Conservation (phyloP, 345 rosid species). For the Aegle marmelos region DNA sequence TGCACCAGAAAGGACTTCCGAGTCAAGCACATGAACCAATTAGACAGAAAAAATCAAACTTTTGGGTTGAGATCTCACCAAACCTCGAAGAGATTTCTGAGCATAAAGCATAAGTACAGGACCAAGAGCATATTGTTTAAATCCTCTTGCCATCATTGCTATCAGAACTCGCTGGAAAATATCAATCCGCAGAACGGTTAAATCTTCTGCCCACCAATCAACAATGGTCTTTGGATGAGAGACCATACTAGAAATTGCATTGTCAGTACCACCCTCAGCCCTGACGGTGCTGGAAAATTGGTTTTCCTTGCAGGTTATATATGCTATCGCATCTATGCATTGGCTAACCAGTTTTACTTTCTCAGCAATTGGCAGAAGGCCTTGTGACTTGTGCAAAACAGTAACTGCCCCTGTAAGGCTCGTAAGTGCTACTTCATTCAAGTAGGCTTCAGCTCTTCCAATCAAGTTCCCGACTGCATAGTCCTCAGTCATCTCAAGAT, state of each 20-base stretch:
- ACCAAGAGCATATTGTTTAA: slow-evolving; percentile 79
- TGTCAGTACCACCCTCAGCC: slow-evolving; percentile 38
- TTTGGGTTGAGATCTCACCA: slow-evolving; percentile 62
- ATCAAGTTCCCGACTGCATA: slow-evolving; percentile 67
- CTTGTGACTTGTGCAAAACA: slow-evolving; percentile 57
- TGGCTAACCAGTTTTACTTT: slow-evolving; percentile 70
- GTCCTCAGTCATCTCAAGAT: slow-evolving; percentile 88
- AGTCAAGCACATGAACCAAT: slow-evolving; percentile 6
- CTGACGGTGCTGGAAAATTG: slow-evolving; percentile 45
- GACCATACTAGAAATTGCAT: slow-evolving; percentile 22
- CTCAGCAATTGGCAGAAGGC: slow-evolving; percentile 60
- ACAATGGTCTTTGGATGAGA: slow-evolving; percentile 48
- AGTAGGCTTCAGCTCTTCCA: slow-evolving; percentile 68
- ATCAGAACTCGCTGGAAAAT: slow-evolving; percentile 70
- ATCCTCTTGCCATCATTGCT: slow-evolving; percentile 89
- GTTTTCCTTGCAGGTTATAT: slow-evolving; percentile 69
- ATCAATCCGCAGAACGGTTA: slow-evolving; percentile 72
- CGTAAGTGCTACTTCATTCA: slow-evolving; percentile 72
- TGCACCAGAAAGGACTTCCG: slow-evolving; percentile 30
- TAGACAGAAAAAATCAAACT: slow-evolving; percentile 4
- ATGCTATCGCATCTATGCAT: slow-evolving; percentile 80
- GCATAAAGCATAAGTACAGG: slow-evolving; percentile 95
- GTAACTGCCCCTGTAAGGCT: slow-evolving; percentile 69
- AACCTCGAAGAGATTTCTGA: slow-evolving; percentile 86
- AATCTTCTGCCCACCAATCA: slow-evolving; percentile 98